Conservation (phyloP, 345 rosid genomes). For the Odontarrhena argentea region DNA sequence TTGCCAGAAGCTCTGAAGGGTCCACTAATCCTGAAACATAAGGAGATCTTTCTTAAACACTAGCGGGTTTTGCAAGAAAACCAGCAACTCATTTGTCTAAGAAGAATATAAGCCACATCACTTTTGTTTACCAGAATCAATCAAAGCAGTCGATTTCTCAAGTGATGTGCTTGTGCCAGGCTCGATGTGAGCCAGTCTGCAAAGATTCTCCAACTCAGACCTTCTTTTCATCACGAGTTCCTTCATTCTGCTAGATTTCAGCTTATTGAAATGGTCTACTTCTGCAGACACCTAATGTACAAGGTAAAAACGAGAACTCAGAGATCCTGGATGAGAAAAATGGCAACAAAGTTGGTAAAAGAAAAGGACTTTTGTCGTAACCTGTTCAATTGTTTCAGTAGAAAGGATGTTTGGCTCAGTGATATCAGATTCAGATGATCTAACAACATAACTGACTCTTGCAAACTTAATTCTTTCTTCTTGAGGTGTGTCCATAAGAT, state of each 20-base stretch:
- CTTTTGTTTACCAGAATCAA: conserved; percentile 69
- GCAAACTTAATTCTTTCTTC: conserved; percentile 64
- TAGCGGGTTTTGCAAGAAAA: neutral
- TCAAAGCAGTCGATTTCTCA: conserved; percentile 85
- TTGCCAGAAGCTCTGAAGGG: conserved; percentile 84
- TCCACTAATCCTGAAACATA: conserved; percentile 69
- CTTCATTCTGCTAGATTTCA: conserved; percentile 94
- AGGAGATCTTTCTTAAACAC: neutral
- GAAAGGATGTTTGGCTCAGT: conserved; percentile 72
- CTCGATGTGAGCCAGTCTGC: conserved; percentile 74
- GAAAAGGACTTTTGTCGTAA: conserved; percentile 6
- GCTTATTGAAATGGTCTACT: conserved; percentile 73
- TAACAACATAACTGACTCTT: conserved; percentile 54
- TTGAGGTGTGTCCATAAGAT: conserved; percentile 84
- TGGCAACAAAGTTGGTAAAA: neutral
- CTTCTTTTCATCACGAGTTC: conserved; percentile 91
- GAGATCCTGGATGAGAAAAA: conserved; percentile 9
- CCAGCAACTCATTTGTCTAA: neutral
- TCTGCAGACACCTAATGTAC: conserved; percentile 70
- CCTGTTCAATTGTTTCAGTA: conserved; percentile 76
- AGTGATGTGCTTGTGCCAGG: conserved; percentile 79
- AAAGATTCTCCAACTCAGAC: conserved; percentile 71
- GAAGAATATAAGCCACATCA: neutral
- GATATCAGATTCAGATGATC: conserved; percentile 65
- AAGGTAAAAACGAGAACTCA: conserved; percentile 21